Percentiles rank a stretch among this genome's conserved stretches.
phyloP scores from a whole-genome alignment of 2,329 filamentous ascomycete genomes.

The Stachybotrys echinatus region DNA sequence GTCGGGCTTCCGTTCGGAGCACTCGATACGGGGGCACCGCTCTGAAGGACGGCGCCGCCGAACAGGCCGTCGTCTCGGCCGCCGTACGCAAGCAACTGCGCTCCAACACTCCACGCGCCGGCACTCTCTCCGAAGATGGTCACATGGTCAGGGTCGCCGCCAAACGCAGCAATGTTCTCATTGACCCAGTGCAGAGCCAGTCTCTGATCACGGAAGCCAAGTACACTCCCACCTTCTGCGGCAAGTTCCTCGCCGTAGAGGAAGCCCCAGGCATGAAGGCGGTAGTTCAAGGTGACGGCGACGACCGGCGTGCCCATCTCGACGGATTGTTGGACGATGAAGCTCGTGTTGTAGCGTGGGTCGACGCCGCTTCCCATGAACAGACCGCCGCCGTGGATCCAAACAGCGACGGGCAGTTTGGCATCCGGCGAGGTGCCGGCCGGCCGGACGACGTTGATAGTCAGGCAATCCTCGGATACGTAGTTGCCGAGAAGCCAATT shows the following conservation, averaged over 20 bases:
- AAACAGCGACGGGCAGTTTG: slow-evolving; percentile 6
- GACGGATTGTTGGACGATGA: not conserved
- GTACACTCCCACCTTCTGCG: not conserved
- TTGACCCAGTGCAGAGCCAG: slow-evolving; percentile 1
- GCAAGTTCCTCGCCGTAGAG: not conserved
- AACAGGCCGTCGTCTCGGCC: not conserved
- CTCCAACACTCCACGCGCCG: not conserved
- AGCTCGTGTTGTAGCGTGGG: not conserved
- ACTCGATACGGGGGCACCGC: not conserved
- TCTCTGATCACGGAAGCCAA: not conserved
- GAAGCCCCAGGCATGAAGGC: not conserved
- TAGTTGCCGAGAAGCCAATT: not conserved
- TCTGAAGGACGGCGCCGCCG: not conserved
- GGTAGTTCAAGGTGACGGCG: not conserved
- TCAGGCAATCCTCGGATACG: slow-evolving; percentile 9
- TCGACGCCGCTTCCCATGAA: not conserved
- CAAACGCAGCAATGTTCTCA: not conserved
- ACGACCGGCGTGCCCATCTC: not conserved
- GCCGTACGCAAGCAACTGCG: not conserved
- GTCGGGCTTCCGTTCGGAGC: not conserved
- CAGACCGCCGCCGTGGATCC: not conserved
- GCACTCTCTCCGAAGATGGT: not conserved
- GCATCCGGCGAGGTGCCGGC: slow-evolving; percentile 5
- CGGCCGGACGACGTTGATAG: slow-evolving; percentile 9
- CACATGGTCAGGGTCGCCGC: not conserved